Base-by-base conservation (phyloP, 1,284 basidiomycete species). In the Veloporphyrellus conicus region DNA sequence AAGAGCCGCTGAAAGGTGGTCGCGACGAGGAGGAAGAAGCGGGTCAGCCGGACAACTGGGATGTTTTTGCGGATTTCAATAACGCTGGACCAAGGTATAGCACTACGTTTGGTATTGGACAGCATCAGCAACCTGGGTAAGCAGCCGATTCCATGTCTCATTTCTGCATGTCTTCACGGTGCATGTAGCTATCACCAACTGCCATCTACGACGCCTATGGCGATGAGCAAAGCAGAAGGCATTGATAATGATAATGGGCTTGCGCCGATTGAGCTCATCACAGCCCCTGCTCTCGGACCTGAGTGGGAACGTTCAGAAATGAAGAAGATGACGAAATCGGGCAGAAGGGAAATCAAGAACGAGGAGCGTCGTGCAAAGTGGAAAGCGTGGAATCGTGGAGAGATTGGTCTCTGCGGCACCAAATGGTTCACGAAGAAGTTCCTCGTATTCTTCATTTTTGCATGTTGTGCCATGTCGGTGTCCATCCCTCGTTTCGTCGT, bases 1-100 rank as follows among this genome's bases (percentile, higher is more conserved):
- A 77, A 56, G 86, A 87, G 58, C 87, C 87, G 8, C 64, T 89
- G 52, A 87, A 86, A 62, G 83, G 81, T 14, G 82, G 78, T n/a
- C 67, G 72, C 42, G 84, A 87, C 52, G 85, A 87, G 59, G 72
- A 74, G 50, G 66, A 68, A 33, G 68, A 64, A 19, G 62, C 60
- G n/a, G 62, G 56, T 27, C 60, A 62, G 49, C 63, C 64, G 29
- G 82, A 82, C 36, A 78, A 71, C 25, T 93, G 88, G 78, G 87
- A 94, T 61, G 82, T 94, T 31, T 90, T 84, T 62, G 89, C 90
- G 9, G 91, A 94, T 70, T 94, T 94, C 67, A 93, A 94, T 71
- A 93, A 93, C 56, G 65, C 78, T 5, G 91, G 91, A 1, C 91
- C 90, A 18, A 74, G 77, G 54, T 93, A 93, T 66, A 86, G 86